Evolutionary conservation across 169 alveolate species (phyloP), one percentile per base, ranked within the genome.

Genomic region (Cyclospora cayetanensis): DNA sequence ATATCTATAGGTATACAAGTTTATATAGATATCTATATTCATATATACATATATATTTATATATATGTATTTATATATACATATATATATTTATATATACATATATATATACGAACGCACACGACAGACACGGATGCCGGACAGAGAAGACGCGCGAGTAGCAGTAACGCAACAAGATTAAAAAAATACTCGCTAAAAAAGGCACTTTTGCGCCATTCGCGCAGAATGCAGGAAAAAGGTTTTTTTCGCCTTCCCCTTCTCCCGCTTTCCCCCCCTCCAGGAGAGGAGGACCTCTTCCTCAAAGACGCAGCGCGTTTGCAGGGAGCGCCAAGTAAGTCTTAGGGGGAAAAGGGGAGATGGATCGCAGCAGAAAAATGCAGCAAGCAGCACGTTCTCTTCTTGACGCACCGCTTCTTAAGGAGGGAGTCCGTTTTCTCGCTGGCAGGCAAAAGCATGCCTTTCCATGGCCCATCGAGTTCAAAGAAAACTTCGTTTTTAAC

Each of bases 381-480:
- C 25, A 68, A 29, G 11, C 50, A 5, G 35, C 34, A 34, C 34
- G 55, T 29, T 5, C 20, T n/a, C 5, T 4, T 15, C 11, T 3
- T 3, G 37, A 15, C 97, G 93, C 98, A 99, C 93, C 99, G 97
- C 94, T 98, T 98, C 95, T 98, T 98, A 53, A 98, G 95, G 94
- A 98, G 96, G 84, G 97, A 98, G 82, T 98, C 98, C 70, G 99
- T 99, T 85, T 98, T 99, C 93, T 97, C 99, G 7, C 99, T 98
- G 20, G 99, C 99, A 0, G 99, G 99, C 70, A 98, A 96, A 90
- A 98, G 96, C 99, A 98, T 98, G 60, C 98, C 97, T 92, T 97
- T 97, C 97, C 99, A 99, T 18, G 99, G 99, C 0, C 99, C 99
- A 95, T 99, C 99, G 35, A 99, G 97, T 94, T 99, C 99, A 90